phyloP scores from a whole-genome alignment of 805 yeast genomes.

The Zygoascus bituminiphila region DNA sequence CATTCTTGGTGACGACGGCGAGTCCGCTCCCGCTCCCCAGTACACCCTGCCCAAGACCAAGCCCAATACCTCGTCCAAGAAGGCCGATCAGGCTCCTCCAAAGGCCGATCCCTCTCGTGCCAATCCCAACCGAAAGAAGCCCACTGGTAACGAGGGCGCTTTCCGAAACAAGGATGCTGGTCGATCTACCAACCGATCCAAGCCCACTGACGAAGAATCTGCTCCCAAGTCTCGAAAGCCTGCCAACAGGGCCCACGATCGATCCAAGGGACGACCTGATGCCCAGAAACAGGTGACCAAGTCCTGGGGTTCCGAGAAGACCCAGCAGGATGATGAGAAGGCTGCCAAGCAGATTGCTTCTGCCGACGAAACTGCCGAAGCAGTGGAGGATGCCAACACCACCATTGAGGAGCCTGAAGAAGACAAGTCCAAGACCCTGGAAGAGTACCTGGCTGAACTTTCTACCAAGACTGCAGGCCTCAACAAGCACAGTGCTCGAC shows the following conservation, averaged over 20 bases:
- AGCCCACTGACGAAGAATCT: conserved; percentile 15
- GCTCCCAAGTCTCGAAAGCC: conserved; percentile 41
- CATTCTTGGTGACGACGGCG: background rate
- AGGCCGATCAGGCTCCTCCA: conserved; percentile 62
- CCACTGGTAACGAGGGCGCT: conserved; percentile 79
- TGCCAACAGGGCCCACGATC: conserved; percentile 54
- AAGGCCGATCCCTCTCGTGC: conserved; percentile 53
- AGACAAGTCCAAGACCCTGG: conserved; percentile 57
- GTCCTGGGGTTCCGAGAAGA: conserved; percentile 82
- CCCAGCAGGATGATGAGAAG: conserved; percentile 49
- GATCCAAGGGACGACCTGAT: conserved; percentile 71
- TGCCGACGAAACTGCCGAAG: conserved; percentile 32
- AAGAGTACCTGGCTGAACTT: conserved; percentile 72
- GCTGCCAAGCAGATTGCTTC: conserved; percentile 38
- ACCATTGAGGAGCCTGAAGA: conserved; percentile 39
- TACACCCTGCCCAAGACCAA: conserved; percentile 29
- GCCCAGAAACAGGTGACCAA: conserved; percentile 73
- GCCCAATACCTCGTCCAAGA: conserved; percentile 77
- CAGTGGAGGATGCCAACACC: conserved; percentile 32
- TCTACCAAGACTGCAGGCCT: conserved; percentile 21
- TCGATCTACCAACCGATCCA: conserved; percentile 45
- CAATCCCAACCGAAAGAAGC: conserved; percentile 44
- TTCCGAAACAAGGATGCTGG: conserved; percentile 66
- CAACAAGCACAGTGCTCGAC: conserved; percentile 23
- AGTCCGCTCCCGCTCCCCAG: background rate